These are phyloP conservation scores for Barnettozyma siamensis DNA, from an alignment of 805 yeast species.

Conservation along the genomic window DNA sequence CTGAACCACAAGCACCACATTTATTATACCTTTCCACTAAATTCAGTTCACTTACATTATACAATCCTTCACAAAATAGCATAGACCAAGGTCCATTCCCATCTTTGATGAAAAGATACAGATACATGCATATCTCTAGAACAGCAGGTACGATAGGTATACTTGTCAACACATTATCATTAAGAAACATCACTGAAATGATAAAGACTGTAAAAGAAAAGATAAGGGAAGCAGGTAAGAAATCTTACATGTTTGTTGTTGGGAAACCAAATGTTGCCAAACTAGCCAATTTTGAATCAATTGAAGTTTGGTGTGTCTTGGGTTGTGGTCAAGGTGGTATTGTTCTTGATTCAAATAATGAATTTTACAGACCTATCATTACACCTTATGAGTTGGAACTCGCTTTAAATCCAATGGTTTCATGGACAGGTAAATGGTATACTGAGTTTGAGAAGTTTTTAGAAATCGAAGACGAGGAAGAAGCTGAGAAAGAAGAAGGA, in stretches of 20 bases:
- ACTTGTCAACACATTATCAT: constrained; percentile 81
- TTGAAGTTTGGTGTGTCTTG: constrained; percentile 89
- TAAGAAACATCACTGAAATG: constrained; percentile 65
- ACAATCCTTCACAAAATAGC: constrained; percentile 35
- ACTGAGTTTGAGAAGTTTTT: constrained; percentile 63
- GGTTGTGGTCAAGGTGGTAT: constrained; percentile 96
- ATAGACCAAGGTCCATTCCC: constrained; percentile 60
- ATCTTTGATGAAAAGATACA: constrained; percentile 75
- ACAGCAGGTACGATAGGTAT: constrained; percentile 91
- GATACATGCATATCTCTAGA: constrained; percentile 82
- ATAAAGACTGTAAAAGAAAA: constrained; percentile 54
- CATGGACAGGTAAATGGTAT: constrained; percentile 95
- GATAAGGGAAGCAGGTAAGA: constrained; percentile 74
- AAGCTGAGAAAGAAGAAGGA: constrained; percentile 23
- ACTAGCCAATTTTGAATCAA: constrained; percentile 89
- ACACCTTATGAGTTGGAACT: constrained; percentile 88
- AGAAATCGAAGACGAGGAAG: constrained; percentile 30
- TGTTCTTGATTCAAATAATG: constrained; percentile 69
- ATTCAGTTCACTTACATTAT: constrained; percentile 48
- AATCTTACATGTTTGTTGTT: constrained; percentile 89
- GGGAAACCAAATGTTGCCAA: constrained; percentile 98
- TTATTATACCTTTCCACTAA: constrained; percentile 68
- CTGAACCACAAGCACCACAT: constrained; percentile 72
- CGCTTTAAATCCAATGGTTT: constrained; percentile 68
- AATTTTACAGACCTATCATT: constrained; percentile 83